phyloP scores from a whole-genome alignment of 352 stramenopile species.

The Globisporangium splendens region DNA sequence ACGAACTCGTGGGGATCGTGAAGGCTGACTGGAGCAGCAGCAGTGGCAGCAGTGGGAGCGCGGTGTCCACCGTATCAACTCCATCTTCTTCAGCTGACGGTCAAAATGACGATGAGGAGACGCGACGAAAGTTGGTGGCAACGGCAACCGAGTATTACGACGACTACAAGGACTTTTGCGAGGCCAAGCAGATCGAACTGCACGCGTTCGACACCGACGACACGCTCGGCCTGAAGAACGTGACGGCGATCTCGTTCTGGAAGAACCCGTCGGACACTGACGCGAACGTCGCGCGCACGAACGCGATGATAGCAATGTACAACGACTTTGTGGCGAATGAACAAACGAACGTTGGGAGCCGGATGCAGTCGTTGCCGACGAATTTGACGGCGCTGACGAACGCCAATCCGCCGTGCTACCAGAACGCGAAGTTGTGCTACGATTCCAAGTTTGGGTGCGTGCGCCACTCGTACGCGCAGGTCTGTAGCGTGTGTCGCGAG shows the following conservation, averaged over 20 bases:
- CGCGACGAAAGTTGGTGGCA: neutral
- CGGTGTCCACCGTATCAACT: neutral
- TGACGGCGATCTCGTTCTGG: conserved; percentile 59
- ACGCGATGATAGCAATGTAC: conserved; percentile 52
- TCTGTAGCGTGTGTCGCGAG: conserved; percentile 52
- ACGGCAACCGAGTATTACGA: conserved; percentile 13
- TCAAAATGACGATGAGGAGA: conserved; percentile 3
- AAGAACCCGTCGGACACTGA: conserved; percentile 39
- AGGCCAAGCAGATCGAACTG: conserved; percentile 43
- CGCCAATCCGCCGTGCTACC: conserved; percentile 56
- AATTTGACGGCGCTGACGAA: conserved; percentile 36
- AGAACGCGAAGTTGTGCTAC: conserved; percentile 53
- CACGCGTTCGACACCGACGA: conserved; percentile 49
- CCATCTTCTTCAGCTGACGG: neutral
- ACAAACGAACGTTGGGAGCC: conserved; percentile 7
- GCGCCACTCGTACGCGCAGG: conserved; percentile 58
- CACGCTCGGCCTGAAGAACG: conserved; percentile 41
- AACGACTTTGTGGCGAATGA: conserved; percentile 25
- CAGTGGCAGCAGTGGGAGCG: neutral
- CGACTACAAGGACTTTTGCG: conserved; percentile 50
- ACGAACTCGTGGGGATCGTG: conserved; percentile 71
- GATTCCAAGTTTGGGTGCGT: conserved; percentile 46
- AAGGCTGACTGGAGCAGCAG: conserved; percentile 16
- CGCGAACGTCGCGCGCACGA: conserved; percentile 47
- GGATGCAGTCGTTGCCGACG: conserved; percentile 43